phyloP scores from a whole-genome alignment of 2,329 filamentous ascomycete genomes.

The Fonsecaea monophora region DNA sequence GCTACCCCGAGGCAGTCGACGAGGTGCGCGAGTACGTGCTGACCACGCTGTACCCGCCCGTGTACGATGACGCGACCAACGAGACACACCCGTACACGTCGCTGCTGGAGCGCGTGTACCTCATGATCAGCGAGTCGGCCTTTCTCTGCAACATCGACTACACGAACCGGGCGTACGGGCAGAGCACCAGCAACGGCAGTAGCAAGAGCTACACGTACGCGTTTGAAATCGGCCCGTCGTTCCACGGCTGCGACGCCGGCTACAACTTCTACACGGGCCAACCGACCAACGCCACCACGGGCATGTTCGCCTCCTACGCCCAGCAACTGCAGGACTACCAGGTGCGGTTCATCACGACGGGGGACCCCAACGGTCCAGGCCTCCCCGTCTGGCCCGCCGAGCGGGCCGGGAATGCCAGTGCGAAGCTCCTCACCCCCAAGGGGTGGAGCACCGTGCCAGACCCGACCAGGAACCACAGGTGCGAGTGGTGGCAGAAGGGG shows the following conservation, averaged over 20 bases:
- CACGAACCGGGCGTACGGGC: conserved; percentile 58
- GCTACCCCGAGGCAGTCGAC: conserved; percentile 40
- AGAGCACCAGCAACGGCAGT: conserved; percentile 46
- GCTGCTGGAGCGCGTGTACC: conserved; percentile 51
- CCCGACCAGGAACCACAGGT: conserved; percentile 44
- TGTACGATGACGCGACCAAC: conserved; percentile 51
- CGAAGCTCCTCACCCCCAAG: conserved; percentile 53
- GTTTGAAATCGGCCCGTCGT: conserved; percentile 60
- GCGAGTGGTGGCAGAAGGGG: conserved; percentile 59
- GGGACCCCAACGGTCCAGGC: conserved; percentile 45
- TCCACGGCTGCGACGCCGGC: conserved; percentile 61
- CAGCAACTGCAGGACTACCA: conserved; percentile 49
- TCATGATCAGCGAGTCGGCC: conserved; percentile 52
- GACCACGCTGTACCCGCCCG: conserved; percentile 58
- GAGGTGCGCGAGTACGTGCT: conserved; percentile 52
- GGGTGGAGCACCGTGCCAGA: conserved; percentile 41
- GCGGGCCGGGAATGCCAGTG: conserved; percentile 48
- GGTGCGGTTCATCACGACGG: conserved; percentile 47
- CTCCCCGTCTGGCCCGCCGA: conserved; percentile 57
- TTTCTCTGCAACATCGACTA: conserved; percentile 63
- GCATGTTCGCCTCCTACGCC: conserved; percentile 45
- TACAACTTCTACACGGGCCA: conserved; percentile 60
- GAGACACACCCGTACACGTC: conserved; percentile 53
- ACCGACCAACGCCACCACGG: conserved; percentile 46
- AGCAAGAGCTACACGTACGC: conserved; percentile 52